Percentiles rank a stretch among this genome's conserved stretches.
These are phyloP conservation scores for Insectozyma bohioensis DNA, from an alignment of 1,139 yeast species.

Conservation along the genomic window DNA sequence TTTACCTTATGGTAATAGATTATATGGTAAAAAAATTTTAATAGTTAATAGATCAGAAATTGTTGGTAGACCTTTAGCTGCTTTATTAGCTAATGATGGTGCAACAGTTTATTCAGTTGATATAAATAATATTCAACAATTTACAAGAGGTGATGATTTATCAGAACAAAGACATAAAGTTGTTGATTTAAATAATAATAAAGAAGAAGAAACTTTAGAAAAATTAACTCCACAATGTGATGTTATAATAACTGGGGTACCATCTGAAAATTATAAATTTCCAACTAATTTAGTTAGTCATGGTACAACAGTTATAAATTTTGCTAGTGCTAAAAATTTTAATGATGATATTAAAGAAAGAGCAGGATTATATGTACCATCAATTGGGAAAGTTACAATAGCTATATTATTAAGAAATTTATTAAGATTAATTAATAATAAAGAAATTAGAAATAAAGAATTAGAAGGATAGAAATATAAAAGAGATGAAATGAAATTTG, in stretches of 20 bases:
- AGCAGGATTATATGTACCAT: constrained; percentile 92
- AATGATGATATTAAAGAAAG: constrained; percentile 72
- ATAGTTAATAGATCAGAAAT: constrained; percentile 93
- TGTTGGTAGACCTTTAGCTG: constrained; percentile 97
- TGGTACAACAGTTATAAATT: constrained; percentile 90
- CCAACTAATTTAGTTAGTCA: constrained; percentile 77
- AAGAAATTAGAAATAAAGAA: constrained; percentile 25
- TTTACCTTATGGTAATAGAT: constrained; percentile 83
- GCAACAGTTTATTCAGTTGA: constrained; percentile 95
- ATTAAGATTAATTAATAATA: constrained; percentile 74
- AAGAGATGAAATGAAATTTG: constrained; percentile 1
- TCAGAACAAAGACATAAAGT: constrained; percentile 83
- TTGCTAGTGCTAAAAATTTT: constrained; percentile 87
- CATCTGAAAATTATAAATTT: constrained; percentile 77
- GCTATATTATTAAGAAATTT: constrained; percentile 89
- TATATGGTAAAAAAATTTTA: constrained; percentile 88
- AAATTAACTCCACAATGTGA: constrained; percentile 76
- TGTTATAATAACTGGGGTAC: constrained; percentile 95
- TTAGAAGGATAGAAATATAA: not conserved
- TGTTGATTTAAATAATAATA: constrained; percentile 61
- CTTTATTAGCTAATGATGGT: constrained; percentile 93
- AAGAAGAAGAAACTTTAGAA: constrained; percentile 48
- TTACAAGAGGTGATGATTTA: constrained; percentile 91
- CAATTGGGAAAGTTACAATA: constrained; percentile 94
- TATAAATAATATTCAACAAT: constrained; percentile 81